These are phyloP conservation scores for Gossypium davidsonii DNA, from an alignment of 441 rosid species.

Conservation along the genomic window DNA sequence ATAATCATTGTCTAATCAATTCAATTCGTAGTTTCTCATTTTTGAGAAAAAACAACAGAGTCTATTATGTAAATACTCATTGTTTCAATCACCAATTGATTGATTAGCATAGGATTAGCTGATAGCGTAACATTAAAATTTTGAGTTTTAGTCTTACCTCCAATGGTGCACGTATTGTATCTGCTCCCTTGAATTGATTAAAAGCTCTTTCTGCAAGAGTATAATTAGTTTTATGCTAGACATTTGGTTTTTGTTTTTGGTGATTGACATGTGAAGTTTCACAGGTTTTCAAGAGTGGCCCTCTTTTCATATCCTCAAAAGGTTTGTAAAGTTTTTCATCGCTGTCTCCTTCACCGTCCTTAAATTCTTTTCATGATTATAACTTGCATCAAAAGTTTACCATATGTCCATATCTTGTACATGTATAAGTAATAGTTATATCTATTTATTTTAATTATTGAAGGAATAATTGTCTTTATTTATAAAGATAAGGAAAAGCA, in stretches of 20 bases:
- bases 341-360: slow-evolving; percentile 4
- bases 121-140: background rate
- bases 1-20: background rate
- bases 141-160: background rate
- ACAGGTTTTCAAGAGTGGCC: slow-evolving; percentile 97
- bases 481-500: background rate
- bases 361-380: background rate
- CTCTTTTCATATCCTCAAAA: slow-evolving; percentile 93
- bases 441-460: background rate
- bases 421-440: background rate
- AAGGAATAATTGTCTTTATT: background rate
- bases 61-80: background rate
- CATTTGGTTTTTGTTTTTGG: background rate
- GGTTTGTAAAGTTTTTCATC: slow-evolving; percentile 38
- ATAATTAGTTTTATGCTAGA: background rate
- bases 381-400: background rate
- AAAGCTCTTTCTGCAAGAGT: background rate
- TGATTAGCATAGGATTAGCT: background rate
- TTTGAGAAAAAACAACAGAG: background rate
- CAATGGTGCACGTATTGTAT: background rate
- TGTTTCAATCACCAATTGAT: background rate
- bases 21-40: background rate
- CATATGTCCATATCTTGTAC: background rate
- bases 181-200: background rate
- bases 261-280: slow-evolving; percentile 13